Evolutionary conservation across 1,284 basidiomycete genomes (phyloP).

Genomic region (Malassezia pachydermatis): DNA sequence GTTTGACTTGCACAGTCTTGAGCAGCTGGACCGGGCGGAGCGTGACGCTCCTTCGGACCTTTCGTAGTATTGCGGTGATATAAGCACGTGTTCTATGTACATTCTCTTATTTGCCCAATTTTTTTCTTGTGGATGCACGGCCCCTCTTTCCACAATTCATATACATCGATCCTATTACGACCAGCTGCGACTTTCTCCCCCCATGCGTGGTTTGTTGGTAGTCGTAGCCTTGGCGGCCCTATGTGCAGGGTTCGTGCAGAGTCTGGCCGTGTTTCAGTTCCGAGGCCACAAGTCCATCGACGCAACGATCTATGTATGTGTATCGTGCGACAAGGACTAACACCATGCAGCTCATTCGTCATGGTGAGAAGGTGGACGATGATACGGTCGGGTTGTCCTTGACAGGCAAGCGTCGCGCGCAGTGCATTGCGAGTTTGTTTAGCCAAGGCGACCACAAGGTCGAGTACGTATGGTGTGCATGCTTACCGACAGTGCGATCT

Average conservation of each 20-base stretch:
- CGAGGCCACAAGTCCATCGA: no score
- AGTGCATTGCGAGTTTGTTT: slow-evolving; percentile 14
- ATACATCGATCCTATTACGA: not conserved
- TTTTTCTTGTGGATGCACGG: no score
- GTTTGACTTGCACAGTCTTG: slow-evolving; percentile 8
- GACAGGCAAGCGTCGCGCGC: slow-evolving; percentile 9
- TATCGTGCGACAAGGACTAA: no score
- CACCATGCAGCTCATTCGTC: slow-evolving; percentile 13
- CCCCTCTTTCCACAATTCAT: not conserved
- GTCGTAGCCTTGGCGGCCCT: no score
- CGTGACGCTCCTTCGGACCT: not conserved
- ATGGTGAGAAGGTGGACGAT: slow-evolving; percentile 18
- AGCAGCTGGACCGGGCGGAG: not conserved
- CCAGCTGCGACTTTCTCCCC: not conserved
- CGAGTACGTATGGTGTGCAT: slow-evolving; percentile 5
- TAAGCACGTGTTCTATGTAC: not conserved
- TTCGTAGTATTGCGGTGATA: not conserved
- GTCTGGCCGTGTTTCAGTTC: no score
- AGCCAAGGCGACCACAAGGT: slow-evolving; percentile 5
- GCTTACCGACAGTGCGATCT: not conserved
- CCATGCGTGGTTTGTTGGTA: no score
- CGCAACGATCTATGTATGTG: no score
- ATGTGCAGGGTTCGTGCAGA: no score
- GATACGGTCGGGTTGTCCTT: slow-evolving; percentile 10
- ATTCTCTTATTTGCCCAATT: no score